A percentile compares a stretch with the other conserved stretches of the same genome.
These are phyloP conservation scores for Ananas comosus DNA, from an alignment of 176 grass and related monocot genomes.

Conservation along the genomic window DNA sequence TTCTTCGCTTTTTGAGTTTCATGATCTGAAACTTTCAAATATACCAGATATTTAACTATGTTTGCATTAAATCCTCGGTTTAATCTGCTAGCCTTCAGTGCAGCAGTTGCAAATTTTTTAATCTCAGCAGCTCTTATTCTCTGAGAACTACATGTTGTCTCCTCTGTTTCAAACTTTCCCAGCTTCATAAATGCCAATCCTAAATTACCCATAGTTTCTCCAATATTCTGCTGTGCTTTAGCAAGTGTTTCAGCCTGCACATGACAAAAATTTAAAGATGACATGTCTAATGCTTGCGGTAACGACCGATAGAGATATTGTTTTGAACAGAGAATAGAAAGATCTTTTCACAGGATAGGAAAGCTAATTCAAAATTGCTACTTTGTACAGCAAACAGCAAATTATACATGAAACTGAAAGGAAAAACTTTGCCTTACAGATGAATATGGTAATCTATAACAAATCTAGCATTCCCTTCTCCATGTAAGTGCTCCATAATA, in stretches of 20 bases:
- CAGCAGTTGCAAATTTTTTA: constrained; percentile 55
- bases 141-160: constrained; percentile 48
- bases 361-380: background rate
- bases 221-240: constrained; percentile 71
- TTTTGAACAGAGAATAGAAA: too few relatives aligned
- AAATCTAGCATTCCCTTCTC: too few relatives aligned
- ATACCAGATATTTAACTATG: constrained; percentile 67
- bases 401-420: too few relatives aligned
- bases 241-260: constrained; percentile 54
- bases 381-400: background rate
- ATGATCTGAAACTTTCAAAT: background rate
- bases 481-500: too few relatives aligned
- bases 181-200: constrained; percentile 81
- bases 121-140: constrained; percentile 51
- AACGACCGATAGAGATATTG: too few relatives aligned
- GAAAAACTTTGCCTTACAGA: too few relatives aligned
- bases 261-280: constrained; percentile 10
- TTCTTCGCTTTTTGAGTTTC: constrained; percentile 11
- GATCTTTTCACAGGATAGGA: too few relatives aligned
- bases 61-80: constrained; percentile 59
- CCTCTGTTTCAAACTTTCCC: constrained; percentile 68
- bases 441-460: too few relatives aligned
- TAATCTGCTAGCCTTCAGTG: constrained; percentile 61
- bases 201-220: constrained; percentile 56
- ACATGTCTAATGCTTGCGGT: background rate